phyloP scores from a whole-genome alignment of 164 flowering plant genomes.

The Amborella trichopoda region DNA sequence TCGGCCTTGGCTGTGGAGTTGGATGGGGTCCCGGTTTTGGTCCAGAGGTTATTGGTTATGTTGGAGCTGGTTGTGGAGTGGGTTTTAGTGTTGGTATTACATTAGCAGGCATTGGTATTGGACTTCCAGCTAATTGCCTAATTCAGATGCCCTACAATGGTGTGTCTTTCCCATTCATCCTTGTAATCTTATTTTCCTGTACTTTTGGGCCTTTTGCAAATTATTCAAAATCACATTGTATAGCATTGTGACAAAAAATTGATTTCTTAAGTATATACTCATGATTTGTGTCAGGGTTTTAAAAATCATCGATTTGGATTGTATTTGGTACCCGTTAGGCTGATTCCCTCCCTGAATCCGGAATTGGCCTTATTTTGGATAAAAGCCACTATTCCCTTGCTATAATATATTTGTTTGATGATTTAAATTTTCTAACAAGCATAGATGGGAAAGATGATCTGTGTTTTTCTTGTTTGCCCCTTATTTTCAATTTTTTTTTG shows the following conservation, averaged over 20 bases:
- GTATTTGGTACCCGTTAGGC: background rate
- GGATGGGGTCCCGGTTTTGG: constrained; percentile 99
- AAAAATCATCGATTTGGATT: background rate
- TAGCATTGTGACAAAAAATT: background rate
- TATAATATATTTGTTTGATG: background rate
- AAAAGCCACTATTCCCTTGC: background rate
- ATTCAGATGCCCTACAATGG: constrained; percentile 50
- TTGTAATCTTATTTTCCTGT: background rate
- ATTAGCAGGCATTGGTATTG: constrained; percentile 74
- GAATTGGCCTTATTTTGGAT: background rate
- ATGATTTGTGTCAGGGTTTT: background rate
- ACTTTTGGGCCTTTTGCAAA: background rate
- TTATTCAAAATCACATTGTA: background rate
- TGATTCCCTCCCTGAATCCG: background rate
- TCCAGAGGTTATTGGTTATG: constrained; percentile 87
- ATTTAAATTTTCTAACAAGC: background rate
- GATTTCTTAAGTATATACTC: background rate
- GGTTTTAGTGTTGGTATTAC: constrained; percentile 91
- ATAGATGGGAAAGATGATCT: background rate
- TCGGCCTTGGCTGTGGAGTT: constrained; percentile 90
- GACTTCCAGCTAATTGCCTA: constrained; percentile 71
- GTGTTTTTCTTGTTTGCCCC: background rate
- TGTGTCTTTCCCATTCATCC: constrained; percentile 9
- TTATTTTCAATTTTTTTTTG: background rate
- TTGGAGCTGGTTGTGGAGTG: constrained; percentile 93